Conservation (phyloP, 2,329 filamentous ascomycete genomes). For the Ascochyta pisi region DNA sequence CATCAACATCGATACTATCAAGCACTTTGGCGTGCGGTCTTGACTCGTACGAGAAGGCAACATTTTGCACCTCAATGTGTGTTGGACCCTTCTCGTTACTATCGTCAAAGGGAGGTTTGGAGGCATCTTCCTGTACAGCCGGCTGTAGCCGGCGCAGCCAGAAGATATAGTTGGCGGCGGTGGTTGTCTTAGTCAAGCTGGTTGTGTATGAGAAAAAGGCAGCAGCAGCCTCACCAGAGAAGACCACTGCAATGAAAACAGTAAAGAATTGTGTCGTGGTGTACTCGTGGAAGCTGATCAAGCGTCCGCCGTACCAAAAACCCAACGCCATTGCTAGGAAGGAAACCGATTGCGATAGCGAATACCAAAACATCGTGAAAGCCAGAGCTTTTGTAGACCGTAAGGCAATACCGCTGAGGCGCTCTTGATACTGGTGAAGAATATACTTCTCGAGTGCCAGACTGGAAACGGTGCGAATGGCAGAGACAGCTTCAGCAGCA, state of each 20-base stretch:
- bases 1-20: constrained; percentile 76
- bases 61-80: constrained; percentile 59
- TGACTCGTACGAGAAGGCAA: constrained; percentile 84
- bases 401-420: constrained; percentile 59
- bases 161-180: constrained; percentile 69
- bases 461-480: constrained; percentile 91
- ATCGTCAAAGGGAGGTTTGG: constrained; percentile 42
- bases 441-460: constrained; percentile 88
- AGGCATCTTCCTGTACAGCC: constrained; percentile 47
- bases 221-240: constrained; percentile 69
- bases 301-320: constrained; percentile 49
- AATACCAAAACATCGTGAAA: constrained; percentile 84
- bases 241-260: constrained; percentile 69
- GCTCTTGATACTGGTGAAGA: constrained; percentile 68
- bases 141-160: constrained; percentile 51
- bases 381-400: constrained; percentile 69
- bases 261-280: constrained; percentile 88
- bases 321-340: constrained; percentile 45
- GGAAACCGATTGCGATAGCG: constrained; percentile 80
- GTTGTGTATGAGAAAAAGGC: constrained; percentile 92
- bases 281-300: constrained; percentile 57
- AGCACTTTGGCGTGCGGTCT: constrained; percentile 80
- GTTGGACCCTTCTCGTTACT: constrained; percentile 40
- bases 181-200: constrained; percentile 95
- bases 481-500: constrained; percentile 91